phyloP scores from a whole-genome alignment of 805 yeast genomes.

The Kazachstania bromeliacearum region DNA sequence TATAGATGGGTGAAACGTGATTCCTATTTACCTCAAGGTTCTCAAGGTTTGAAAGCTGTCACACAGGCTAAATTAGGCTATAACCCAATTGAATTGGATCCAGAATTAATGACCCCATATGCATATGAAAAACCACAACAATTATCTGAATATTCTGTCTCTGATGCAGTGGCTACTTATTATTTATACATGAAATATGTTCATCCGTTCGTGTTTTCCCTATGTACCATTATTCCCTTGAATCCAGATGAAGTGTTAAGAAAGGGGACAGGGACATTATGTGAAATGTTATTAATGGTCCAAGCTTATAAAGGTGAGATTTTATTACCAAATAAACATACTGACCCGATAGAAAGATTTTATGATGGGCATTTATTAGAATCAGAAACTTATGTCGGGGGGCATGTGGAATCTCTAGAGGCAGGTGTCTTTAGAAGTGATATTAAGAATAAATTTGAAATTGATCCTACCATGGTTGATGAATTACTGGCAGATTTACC shows the following conservation, averaged over 20 bases:
- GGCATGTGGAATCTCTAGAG: conserved; percentile 94
- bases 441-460: conserved; percentile 58
- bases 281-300: conserved; percentile 96
- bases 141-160: conserved; percentile 92
- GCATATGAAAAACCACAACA: conserved; percentile 90
- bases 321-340: conserved; percentile 83
- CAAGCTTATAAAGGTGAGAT: conserved; percentile 79
- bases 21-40: conserved; percentile 94
- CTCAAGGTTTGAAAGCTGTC: conserved; percentile 96
- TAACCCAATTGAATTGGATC: conserved; percentile 93
- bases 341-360: conserved; percentile 89
- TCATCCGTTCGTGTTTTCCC: conserved; percentile 91
- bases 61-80: conserved; percentile 93
- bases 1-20: conserved; percentile 97
- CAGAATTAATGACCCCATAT: conserved; percentile 96
- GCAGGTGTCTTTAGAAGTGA: conserved; percentile 97
- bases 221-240: conserved; percentile 89
- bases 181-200: conserved; percentile 93
- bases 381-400: conserved; percentile 97
- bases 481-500: conserved; percentile 67
- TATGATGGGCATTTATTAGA: conserved; percentile 90
- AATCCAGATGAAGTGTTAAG: conserved; percentile 94
- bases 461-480: conserved; percentile 77
- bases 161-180: conserved; percentile 98
- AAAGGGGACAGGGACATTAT: conserved; percentile 96